Evolutionary conservation across 2,329 filamentous ascomycete species (phyloP), one percentile per base, ranked within the genome.

Genomic region (Pseudogymnoascus sp.): DNA sequence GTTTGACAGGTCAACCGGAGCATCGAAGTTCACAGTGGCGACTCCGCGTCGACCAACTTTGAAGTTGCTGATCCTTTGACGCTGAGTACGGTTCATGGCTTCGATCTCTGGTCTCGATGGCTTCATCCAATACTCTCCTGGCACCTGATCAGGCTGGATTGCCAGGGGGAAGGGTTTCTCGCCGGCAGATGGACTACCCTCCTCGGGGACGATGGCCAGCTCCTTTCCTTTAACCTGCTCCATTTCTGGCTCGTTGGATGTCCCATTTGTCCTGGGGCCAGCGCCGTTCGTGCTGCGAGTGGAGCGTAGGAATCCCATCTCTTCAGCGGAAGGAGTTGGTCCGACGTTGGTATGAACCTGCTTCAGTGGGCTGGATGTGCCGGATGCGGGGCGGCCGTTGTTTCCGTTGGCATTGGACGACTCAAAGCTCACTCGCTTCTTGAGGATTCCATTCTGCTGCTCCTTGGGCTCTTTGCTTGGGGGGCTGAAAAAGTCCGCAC

Each of bases 351-450:
- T 77, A 61, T 31, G 75, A 70, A 63, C 73, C 68, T 71, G 64
- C 62, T 73, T 72, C 41, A 71, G 57, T 16, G 71, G 69, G 66
- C 69, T 67, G 74, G 76, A 68, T 23, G 65, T 62, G 10, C 79
- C 75, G 45, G 83, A 80, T n/a, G 76, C 75, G n/a, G 72, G 66
- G 54, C 77, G 74, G 28, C 75, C 75, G 65, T 77, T 76, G 34
- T 77, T 73, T 8, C 77, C 74, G 67, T 80, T 80, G 23, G 80
- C 76, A 34, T 80, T 82, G 71, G 83, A 83, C 3, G 87, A 86
- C 73, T 96, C 92, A 71, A 98, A 99, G 78, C 92, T 97, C 62
- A 99, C 95, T 62, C 90, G 87, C 80, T 96, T 97, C 68, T 88
- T 88, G 43, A 90, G 77, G 60, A 79, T 77, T 10, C 77, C 69